Conservation (phyloP, 805 yeast genomes). For the Debaryomyces castellii region DNA sequence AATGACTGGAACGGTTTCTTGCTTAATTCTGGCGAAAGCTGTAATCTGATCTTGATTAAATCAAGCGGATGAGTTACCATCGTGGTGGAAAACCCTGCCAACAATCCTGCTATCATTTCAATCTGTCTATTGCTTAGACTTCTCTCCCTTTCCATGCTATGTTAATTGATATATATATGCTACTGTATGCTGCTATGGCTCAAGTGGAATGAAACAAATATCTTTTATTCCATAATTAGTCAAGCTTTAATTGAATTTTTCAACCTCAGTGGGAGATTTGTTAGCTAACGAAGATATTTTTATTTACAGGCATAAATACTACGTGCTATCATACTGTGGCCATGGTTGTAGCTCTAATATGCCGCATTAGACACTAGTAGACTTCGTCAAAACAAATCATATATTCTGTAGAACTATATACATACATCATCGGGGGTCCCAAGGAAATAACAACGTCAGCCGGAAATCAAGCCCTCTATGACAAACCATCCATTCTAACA, state of each 20-base stretch:
- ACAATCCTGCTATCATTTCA: conserved; percentile 69
- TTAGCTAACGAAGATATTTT: too few species aligned
- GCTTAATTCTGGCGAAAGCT: conserved; percentile 43
- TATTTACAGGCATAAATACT: too few species aligned
- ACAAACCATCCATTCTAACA: too few species aligned
- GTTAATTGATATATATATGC: neutral
- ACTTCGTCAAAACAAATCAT: neutral
- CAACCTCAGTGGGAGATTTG: neutral
- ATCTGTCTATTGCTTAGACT: conserved; percentile 23
- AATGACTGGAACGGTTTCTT: conserved; percentile 19
- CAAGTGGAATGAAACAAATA: neutral
- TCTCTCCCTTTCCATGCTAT: conserved; percentile 3
- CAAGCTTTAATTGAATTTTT: neutral
- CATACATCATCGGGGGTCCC: neutral
- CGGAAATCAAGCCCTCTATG: neutral
- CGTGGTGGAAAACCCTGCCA: conserved; percentile 83
- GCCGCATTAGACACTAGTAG: too few species aligned
- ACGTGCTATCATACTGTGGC: too few species aligned
- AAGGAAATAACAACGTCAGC: neutral
- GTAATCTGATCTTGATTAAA: conserved; percentile 78
- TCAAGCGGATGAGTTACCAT: conserved; percentile 87
- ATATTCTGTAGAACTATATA: neutral
- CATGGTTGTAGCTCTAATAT: too few species aligned
- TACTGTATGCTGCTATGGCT: neutral
- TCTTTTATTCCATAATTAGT: neutral